These are phyloP conservation scores for Heterococcus sp. DNA, from an alignment of 108 stramenopile genomes.

Conservation along the genomic window DNA sequence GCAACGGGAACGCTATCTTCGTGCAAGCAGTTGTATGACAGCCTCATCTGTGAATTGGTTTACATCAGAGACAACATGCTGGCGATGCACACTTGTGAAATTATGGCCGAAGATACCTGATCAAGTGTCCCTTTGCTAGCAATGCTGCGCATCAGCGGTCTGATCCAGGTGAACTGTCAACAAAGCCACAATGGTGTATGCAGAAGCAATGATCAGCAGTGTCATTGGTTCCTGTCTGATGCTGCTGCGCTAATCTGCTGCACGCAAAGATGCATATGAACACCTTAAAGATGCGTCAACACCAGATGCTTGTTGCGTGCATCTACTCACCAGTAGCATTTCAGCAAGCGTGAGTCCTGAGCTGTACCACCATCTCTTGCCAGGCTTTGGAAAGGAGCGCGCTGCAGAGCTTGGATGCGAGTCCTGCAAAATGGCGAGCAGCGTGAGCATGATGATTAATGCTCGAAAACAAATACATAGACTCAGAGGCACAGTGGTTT, in stretches of 20 bases:
- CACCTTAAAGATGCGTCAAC: background rate
- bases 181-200: background rate
- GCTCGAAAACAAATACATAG: no score
- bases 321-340: background rate
- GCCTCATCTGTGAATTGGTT: background rate
- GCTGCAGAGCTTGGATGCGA: no score
- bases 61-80: background rate
- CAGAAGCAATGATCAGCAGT: background rate
- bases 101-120: no score
- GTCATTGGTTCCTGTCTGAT: no score
- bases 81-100: no score
- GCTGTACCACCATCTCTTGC: background rate
- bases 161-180: background rate
- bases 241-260: no score
- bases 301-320: background rate
- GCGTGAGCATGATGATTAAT: no score
- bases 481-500: no score
- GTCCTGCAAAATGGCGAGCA: no score
- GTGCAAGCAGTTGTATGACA: background rate
- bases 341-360: background rate
- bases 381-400: conserved; percentile 1
- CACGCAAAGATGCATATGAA: no score
- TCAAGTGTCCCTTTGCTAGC: background rate
- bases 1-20: background rate
- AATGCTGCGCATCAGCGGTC: background rate